Conservation (phyloP, 2,329 filamentous ascomycete species). For the Tolypocladium endophyticum region DNA sequence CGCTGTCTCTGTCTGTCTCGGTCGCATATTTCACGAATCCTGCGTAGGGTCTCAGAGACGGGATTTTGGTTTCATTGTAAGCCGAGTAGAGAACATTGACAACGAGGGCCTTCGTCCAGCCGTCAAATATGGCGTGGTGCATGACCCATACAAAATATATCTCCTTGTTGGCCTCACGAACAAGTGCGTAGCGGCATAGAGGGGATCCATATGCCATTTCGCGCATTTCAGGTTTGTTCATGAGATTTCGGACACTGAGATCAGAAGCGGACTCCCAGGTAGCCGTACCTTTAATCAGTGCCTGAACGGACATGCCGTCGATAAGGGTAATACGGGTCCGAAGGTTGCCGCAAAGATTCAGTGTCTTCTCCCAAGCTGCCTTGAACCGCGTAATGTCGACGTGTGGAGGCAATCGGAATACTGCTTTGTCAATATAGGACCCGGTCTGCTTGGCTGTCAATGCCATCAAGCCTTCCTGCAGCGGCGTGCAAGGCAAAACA, state of each 20-base stretch:
- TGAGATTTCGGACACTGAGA: too few relatives aligned
- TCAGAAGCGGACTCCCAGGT: too few relatives aligned
- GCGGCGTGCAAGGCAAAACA: constrained; percentile 25
- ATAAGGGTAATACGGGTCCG: constrained; percentile 5
- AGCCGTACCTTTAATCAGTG: neutral
- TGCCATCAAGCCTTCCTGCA: constrained; percentile 28
- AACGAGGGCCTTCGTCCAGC: constrained; percentile 9
- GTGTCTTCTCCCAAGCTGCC: constrained; percentile 14
- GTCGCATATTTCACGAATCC: neutral
- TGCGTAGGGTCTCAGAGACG: neutral
- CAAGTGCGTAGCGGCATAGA: neutral
- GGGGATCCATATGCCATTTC: neutral
- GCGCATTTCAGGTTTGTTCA: neutral
- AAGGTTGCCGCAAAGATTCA: constrained; percentile 3
- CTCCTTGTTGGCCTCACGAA: neutral
- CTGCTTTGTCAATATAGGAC: constrained; percentile 22
- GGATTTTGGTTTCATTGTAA: constrained; percentile 1
- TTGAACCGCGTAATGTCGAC: constrained; percentile 14
- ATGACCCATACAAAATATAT: constrained; percentile 12
- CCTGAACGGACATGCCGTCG: constrained; percentile 2
- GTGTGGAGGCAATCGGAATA: constrained; percentile 9
- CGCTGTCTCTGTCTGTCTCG: too few relatives aligned
- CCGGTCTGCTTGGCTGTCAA: constrained; percentile 18
- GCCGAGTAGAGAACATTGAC: neutral
- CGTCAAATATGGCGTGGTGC: constrained; percentile 17